Base-by-base conservation (phyloP, 768 basidiomycete genomes). In the Podaxis pistillaris region DNA sequence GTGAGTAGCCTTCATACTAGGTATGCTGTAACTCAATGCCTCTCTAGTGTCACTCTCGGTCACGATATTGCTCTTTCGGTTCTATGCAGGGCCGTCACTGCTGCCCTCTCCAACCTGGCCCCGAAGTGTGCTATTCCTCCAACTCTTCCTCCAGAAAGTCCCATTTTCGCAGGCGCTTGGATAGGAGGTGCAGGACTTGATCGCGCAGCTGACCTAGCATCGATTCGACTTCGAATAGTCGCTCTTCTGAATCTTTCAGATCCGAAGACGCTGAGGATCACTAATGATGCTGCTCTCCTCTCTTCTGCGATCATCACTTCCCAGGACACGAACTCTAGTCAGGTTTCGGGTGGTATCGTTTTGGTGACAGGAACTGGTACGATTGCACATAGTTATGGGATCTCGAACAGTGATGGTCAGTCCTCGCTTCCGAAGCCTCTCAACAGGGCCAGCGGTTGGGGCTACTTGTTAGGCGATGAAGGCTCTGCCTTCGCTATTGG, bases 251-350 rank as follows among this genome's bases (percentile, higher is more conserved):
- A 63, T 0, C 47, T 73, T 22, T 15, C 57, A 6, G 68, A 70
- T 22, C 66, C 65, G 1, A 33, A 56, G 0, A 56, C 37, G 2
- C 60, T 70, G 44, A 58, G 67, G 13, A 65, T 73, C 51, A 71
- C 69, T 9, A 68, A 71, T 47, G 70, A 73, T 49, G 72, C 69
- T 33, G 70, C 72, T 13, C 65, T 71, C n/a, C 65, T 73, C n/a
- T 64, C 68, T 9, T 65, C 72, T 11, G 72, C 68, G 3, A 68
- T 73, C 41, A 47, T 65, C 41, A 38, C 47, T 30, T 24, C 59
- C 41, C 38, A 56, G 22, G 55, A n/a, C 12, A 17, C 15, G 12
- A 60, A 33, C 36, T n/a, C 47, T 9, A 22, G 37, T 41, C 50
- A 62, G 24, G 64, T 66, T n/a, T 63, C 67, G 46, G 68, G 64